Evolutionary conservation across 805 yeast genomes (phyloP).

Genomic region (Ogataea saltuana): DNA sequence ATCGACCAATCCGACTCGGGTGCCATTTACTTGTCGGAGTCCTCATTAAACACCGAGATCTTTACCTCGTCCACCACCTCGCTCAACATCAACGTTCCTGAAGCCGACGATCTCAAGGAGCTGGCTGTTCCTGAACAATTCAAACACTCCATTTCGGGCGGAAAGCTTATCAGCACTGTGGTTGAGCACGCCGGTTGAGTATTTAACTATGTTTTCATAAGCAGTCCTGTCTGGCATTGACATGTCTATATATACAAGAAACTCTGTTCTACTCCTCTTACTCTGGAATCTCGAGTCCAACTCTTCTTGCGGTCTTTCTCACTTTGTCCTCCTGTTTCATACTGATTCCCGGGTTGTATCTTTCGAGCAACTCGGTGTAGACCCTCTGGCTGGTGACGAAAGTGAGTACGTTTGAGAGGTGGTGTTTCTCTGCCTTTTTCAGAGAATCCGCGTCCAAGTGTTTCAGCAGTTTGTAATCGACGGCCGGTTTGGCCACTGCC

Average conservation of each 20-base stretch:
- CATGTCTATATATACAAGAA: slow-evolving; percentile 3
- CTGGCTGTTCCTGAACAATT: slow-evolving; percentile 90
- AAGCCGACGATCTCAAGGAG: slow-evolving; percentile 76
- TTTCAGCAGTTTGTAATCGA: slow-evolving; percentile 29
- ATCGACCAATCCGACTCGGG: slow-evolving; percentile 91
- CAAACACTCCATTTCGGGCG: slow-evolving; percentile 63
- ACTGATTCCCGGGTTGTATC: slow-evolving; percentile 83
- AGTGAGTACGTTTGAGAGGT: slow-evolving; percentile 57
- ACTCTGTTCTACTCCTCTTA: slow-evolving; percentile 9
- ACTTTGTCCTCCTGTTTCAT: slow-evolving; percentile 79
- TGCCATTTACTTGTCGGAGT: slow-evolving; percentile 70
- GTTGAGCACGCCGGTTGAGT: slow-evolving; percentile 79
- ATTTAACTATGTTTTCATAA: neutral
- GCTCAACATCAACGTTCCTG: slow-evolving; percentile 81
- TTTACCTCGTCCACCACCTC: slow-evolving; percentile 85
- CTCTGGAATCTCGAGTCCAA: slow-evolving; percentile 76
- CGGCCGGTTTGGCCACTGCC: slow-evolving; percentile 27
- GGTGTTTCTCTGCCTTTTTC: slow-evolving; percentile 32
- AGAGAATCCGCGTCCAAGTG: slow-evolving; percentile 31
- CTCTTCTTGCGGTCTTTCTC: slow-evolving; percentile 77
- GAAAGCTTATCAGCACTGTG: slow-evolving; percentile 65
- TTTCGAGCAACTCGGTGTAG: slow-evolving; percentile 74
- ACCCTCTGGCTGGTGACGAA: slow-evolving; percentile 73
- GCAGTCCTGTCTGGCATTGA: neutral
- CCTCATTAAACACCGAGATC: slow-evolving; percentile 71